Evolutionary conservation across 179 eudicot genomes (phyloP), one percentile per base, ranked within the genome.

Genomic region (Carnegiea gigantea): DNA sequence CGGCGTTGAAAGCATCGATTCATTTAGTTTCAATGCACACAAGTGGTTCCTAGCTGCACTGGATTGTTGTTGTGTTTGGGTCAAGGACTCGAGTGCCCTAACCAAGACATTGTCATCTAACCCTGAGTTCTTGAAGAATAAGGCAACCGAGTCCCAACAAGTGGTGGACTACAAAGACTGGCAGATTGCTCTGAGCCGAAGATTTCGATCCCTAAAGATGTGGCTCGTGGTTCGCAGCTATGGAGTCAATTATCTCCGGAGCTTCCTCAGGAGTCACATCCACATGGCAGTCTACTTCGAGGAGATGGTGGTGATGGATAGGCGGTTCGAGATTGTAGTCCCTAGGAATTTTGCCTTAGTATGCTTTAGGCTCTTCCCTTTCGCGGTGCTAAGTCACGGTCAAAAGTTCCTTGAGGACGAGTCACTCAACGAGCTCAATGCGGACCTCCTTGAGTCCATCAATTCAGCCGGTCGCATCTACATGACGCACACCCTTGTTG

Each of bases 21-120:
- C 96, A 18, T 92, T 91, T 77, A 92, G 89, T 83, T 89, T 91
- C 89, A 92, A 92, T 43, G 92, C 93, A 53, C 96, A 92, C 75
- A 92, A 92, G 78, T 92, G 96, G 96, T 82, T 92, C 73, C 82
- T 92, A 9, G 90, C 96, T 10, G 89, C 88, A 82, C 89, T 92
- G 70, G 96, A 92, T 80, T 92, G 96, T 80, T 92, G 92, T 51
- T 89, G 90, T 81, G 89, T 92, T 74, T 92, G 93, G 93, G 90
- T 92, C 33, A 91, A 88, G 95, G 95, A 70, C n/a, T 18, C 73
- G 3, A 15, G 21, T 17, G 1, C 44, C 2, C 10, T 70, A 17
- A 33, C 17, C 44, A 14, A 33, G 43, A 4, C 21, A 8, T 33
- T 70, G 21, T 70, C 73, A 33, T 30, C 44, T 5, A 17, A 70